A percentile compares a stretch with the other conserved stretches of the same genome.
These are phyloP conservation scores for Pelargonium nanum DNA, from an alignment of 345 rosid species.

Conservation along the genomic window DNA sequence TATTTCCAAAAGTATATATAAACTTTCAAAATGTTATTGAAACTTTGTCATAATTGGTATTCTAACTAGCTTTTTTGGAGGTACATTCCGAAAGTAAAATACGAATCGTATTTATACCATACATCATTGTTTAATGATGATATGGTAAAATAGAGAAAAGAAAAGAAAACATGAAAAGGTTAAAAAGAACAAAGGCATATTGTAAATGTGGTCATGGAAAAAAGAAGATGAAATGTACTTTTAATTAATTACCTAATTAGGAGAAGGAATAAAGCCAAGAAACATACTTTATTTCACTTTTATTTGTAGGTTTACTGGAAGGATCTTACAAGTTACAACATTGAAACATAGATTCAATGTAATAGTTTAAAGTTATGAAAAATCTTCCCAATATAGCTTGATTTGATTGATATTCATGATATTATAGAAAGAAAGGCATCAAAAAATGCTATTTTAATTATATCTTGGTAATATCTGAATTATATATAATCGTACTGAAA, in stretches of 20 bases:
- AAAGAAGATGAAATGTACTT: constrained; percentile 17
- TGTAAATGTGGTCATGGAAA: constrained; percentile 14
- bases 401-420: background rate
- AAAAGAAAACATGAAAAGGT: constrained; percentile 18
- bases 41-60: no score
- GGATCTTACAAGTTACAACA: background rate
- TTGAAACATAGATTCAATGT: constrained; percentile 11
- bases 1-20: no score
- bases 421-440: background rate
- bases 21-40: no score
- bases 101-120: no score
- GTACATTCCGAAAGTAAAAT: no score
- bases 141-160: constrained; percentile 8
- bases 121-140: no score
- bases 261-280: constrained; percentile 31
- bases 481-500: no score
- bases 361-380: constrained; percentile 18
- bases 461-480: no score
- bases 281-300: constrained; percentile 18
- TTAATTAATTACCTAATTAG: constrained; percentile 17
- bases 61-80: no score
- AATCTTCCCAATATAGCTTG: background rate
- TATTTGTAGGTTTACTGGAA: background rate
- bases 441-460: no score
- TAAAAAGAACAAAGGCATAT: constrained; percentile 16